Base-by-base conservation (phyloP, 2,329 filamentous ascomycete species). In the Ceratocystis eucalypticola region DNA sequence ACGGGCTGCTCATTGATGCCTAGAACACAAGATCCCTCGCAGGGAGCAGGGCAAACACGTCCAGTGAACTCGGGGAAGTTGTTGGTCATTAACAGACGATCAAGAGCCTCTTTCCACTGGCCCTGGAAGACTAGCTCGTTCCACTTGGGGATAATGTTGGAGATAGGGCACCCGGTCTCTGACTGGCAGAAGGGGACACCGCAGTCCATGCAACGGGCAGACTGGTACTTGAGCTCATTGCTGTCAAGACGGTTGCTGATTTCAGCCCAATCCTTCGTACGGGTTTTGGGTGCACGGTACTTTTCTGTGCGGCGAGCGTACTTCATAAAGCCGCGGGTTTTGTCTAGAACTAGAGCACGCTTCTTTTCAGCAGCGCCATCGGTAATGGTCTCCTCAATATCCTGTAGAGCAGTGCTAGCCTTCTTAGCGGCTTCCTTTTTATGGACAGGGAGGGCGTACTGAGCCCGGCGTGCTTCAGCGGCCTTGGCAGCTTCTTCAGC, bases 1-100 rank as follows among this genome's bases (percentile, higher is more conserved):
- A 97, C 93, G 3, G 93, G 92, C 71, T 96, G 92, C 75, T 96
- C 92, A 73, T 95, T 96, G 78, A 97, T 97, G 61, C 93, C 93
- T 59, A 97, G 82, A 68, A 96, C 93, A 73, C 93, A 97, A 68
- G 93, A 91, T 76, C 93, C 93, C 77, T 97, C 93, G 72, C 93
- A 97, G 76, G 93, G 93, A 73, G 93, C 93, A 68, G 93, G 93
- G 77, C 93, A 97, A 68, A 96, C 93, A 79, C 93, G 92, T 66
- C 93, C 93, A 71, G 93, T 97, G 76, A 96, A 96, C 75, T 97
- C 93, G 3, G 93, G 93, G 82, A 97, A 96, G 78, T 96, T 96
- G 80, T 97, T 96, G 70, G 93, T 96, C 88, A 95, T 93, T 65
- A 96, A 80, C 10, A 97, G 82, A 68, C 91, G 85, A 77, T 96